A percentile compares a stretch with the other conserved stretches of the same genome.
Conservation (phyloP, 257 asterid species). For the Parsonsia alboflavescens region DNA sequence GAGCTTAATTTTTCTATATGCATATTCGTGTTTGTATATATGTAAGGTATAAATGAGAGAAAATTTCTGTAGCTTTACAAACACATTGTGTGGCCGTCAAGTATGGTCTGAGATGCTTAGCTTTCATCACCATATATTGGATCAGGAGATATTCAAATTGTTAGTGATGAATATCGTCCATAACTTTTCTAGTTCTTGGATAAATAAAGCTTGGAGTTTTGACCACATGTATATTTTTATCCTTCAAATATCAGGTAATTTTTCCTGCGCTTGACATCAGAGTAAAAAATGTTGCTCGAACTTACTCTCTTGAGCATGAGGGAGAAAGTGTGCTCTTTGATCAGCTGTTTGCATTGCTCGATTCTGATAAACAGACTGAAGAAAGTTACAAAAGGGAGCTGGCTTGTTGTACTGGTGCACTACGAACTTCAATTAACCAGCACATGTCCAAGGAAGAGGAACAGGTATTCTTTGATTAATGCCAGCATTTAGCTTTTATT, state of each 20-base stretch:
- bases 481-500: neutral
- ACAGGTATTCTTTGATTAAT: conserved; percentile 46
- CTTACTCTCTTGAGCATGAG: conserved; percentile 97
- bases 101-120: neutral
- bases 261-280: conserved; percentile 98
- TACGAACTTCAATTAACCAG: conserved; percentile 92
- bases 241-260: conserved; percentile 37
- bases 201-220: conserved; percentile 1
- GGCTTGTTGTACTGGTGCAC: conserved; percentile 96
- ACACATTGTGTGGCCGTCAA: neutral
- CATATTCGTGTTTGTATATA: neutral
- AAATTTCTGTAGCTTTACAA: neutral
- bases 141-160: neutral
- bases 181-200: neutral
- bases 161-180: neutral
- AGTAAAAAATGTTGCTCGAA: conserved; percentile 95
- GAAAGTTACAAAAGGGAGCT: conserved; percentile 83
- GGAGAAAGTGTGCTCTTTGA: conserved; percentile 95
- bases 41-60: neutral
- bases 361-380: conserved; percentile 51
- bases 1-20: neutral
- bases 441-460: conserved; percentile 99
- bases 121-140: conserved; percentile 4
- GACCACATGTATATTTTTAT: neutral
- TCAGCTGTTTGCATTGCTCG: conserved; percentile 78